A percentile compares a stretch with the other conserved stretches of the same genome.
Conservation (phyloP, 2,329 filamentous ascomycete genomes). For the Tolypocladium cylindrosporum region DNA sequence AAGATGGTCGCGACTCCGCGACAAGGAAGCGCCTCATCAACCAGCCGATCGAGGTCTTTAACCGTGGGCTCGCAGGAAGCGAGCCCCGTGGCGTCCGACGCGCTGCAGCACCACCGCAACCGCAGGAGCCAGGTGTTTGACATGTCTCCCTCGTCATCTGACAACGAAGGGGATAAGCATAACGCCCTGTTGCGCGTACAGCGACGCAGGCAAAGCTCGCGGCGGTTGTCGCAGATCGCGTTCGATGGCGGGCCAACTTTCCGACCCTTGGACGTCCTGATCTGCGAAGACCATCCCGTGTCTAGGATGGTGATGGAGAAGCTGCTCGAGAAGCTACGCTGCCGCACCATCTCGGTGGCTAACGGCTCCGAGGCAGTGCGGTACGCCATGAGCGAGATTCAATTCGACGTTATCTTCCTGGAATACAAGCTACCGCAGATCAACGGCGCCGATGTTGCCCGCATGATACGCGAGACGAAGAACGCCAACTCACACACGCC, state of each 20-base stretch:
- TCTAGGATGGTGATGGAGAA: slow-evolving; percentile 99
- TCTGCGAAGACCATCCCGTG: slow-evolving; percentile 96
- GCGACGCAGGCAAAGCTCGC: slow-evolving; percentile 86
- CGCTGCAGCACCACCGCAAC: slow-evolving; percentile 73
- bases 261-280: slow-evolving; percentile 83
- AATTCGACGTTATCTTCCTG: slow-evolving; percentile 98
- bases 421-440: slow-evolving; percentile 94
- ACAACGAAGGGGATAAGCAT: slow-evolving; percentile 89
- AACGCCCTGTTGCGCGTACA: slow-evolving; percentile 89
- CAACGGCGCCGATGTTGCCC: slow-evolving; percentile 87
- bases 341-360: slow-evolving; percentile 82
- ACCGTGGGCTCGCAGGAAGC: slow-evolving; percentile 93
- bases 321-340: slow-evolving; percentile 86
- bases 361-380: slow-evolving; percentile 88
- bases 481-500: slow-evolving; percentile 91
- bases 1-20: slow-evolving; percentile 52
- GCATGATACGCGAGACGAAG: slow-evolving; percentile 96
- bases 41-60: slow-evolving; percentile 69
- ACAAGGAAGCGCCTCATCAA: slow-evolving; percentile 50
- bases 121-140: slow-evolving; percentile 91
- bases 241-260: slow-evolving; percentile 78
- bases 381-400: slow-evolving; percentile 92
- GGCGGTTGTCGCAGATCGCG: slow-evolving; percentile 84
- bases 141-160: slow-evolving; percentile 92
- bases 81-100: slow-evolving; percentile 60